Percentiles rank a stretch among this genome's conserved stretches.
Conservation (phyloP, 2,329 filamentous ascomycete species). For the Hypoxylon sp. region DNA sequence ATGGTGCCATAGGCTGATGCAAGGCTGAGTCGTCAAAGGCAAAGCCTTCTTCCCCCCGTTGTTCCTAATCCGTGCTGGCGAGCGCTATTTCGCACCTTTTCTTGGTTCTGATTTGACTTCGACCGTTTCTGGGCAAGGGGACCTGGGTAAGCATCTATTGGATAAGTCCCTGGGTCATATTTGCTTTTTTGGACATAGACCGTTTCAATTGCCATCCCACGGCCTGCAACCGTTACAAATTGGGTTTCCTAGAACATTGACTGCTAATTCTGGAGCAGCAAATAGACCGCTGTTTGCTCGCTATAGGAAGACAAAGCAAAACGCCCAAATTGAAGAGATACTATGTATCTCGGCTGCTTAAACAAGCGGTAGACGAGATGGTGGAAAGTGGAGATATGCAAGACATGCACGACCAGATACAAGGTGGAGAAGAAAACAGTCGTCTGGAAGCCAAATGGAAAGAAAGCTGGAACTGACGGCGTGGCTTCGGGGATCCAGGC, state of each 20-base stretch:
- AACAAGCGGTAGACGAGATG: slow-evolving; percentile 24
- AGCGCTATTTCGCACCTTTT: slow-evolving; percentile 28
- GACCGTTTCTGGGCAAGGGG: slow-evolving; percentile 26
- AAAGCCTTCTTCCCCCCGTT: slow-evolving; percentile 38
- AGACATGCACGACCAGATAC: slow-evolving; percentile 29
- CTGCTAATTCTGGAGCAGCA: background rate
- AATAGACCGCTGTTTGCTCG: slow-evolving; percentile 24
- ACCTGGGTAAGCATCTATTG: slow-evolving; percentile 20
- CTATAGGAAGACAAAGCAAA: slow-evolving; percentile 11
- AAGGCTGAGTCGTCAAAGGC: slow-evolving; percentile 38
- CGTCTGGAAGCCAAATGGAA: slow-evolving; percentile 38
- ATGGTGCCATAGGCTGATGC: slow-evolving; percentile 42
- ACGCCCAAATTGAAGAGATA: slow-evolving; percentile 5
- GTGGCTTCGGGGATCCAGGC: slow-evolving; percentile 38
- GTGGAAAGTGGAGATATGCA: slow-evolving; percentile 28
- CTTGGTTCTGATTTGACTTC: slow-evolving; percentile 31
- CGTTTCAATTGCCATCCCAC: slow-evolving; percentile 27
- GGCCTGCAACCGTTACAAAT: slow-evolving; percentile 17
- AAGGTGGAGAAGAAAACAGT: slow-evolving; percentile 30
- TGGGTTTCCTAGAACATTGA: background rate
- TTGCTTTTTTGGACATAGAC: slow-evolving; percentile 28
- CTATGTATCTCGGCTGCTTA: slow-evolving; percentile 8
- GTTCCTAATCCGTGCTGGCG: slow-evolving; percentile 44
- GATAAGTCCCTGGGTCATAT: slow-evolving; percentile 15
- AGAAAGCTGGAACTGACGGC: slow-evolving; percentile 31